Evolutionary conservation across 306 rosid genomes (phyloP), one percentile per base, ranked within the genome.

Genomic region (Cucurbita argyrosperma): DNA sequence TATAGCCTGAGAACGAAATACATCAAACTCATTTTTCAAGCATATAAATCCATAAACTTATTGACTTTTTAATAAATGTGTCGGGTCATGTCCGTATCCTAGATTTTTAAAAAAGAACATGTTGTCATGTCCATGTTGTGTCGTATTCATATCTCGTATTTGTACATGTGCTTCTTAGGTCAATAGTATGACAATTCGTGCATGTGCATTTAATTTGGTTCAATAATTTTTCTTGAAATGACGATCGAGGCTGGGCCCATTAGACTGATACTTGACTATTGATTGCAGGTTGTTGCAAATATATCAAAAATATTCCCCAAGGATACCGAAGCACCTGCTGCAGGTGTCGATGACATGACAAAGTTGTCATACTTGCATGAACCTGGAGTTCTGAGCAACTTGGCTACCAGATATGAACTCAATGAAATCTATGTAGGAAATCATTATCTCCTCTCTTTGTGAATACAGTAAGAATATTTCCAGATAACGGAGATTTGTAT

Each of bases 331-430:
- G 93, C 96, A 80, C 89, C 91, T 70, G 97, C 99, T 30, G 99
- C 97, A 78, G 99, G 99, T 77, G 99, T 88, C 21, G 99, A 95
- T 83, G 99, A 95, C 91, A 95, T 95, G 99, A 95, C 99, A 79
- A 95, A 95, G 78, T 78, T 95, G 77, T 95, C 99, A 59, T 95
- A 95, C 87, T 90, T 95, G 86, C 99, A 95, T 76, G 99, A 95
- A 82, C 99, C 99, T 0, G 99, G 99, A 80, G 99, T 95, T 82
- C 80, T 95, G 84, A 78, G 87, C 82, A 95, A 95, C 87, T 95
- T 95, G 91, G 96, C 97, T 3, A 6, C 96, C 76, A 87, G 99
- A 95, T 95, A 95, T 76, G 99, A 95, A 80, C 99, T 95, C 38
- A 95, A 95, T 74, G 99, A 95, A 90, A 95, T 95, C 43, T 95